Conservation (phyloP, 1,139 yeast genomes). For the Zhuliangozyma blackwelliae region DNA sequence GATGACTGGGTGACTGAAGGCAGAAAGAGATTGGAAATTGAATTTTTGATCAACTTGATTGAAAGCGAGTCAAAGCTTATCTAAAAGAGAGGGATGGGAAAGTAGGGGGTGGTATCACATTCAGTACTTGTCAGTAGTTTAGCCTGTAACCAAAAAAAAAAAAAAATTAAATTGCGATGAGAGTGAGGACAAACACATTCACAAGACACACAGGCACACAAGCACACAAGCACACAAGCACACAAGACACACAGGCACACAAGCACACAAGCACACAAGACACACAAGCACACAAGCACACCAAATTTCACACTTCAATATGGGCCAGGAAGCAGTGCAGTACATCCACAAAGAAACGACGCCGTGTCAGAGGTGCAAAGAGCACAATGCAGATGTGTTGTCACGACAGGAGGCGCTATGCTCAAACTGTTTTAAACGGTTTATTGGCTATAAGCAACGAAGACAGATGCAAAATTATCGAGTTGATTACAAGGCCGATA, state of each 20-base stretch:
- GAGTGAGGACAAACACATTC: too few species aligned
- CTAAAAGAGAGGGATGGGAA: too few species aligned
- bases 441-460: slow-evolving; percentile 74
- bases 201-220: too few species aligned
- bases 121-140: background rate
- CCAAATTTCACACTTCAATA: too few species aligned
- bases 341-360: slow-evolving; percentile 13
- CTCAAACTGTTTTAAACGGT: slow-evolving; percentile 62
- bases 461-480: slow-evolving; percentile 70
- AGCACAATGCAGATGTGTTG: slow-evolving; percentile 38
- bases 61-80: slow-evolving; percentile 52
- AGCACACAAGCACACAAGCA: too few species aligned
- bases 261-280: too few species aligned
- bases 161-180: slow-evolving; percentile 1
- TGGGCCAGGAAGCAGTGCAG: slow-evolving; percentile 13
- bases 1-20: slow-evolving; percentile 89
- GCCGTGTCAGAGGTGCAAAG: slow-evolving; percentile 50
- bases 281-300: too few species aligned
- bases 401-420: slow-evolving; percentile 75
- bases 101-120: too few species aligned
- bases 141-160: background rate
- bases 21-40: slow-evolving; percentile 83
- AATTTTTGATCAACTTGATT: slow-evolving; percentile 66
- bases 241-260: too few species aligned
- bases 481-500: slow-evolving; percentile 51